Conservation (phyloP, 2,329 filamentous ascomycete species). For the Penicillium sp. region DNA sequence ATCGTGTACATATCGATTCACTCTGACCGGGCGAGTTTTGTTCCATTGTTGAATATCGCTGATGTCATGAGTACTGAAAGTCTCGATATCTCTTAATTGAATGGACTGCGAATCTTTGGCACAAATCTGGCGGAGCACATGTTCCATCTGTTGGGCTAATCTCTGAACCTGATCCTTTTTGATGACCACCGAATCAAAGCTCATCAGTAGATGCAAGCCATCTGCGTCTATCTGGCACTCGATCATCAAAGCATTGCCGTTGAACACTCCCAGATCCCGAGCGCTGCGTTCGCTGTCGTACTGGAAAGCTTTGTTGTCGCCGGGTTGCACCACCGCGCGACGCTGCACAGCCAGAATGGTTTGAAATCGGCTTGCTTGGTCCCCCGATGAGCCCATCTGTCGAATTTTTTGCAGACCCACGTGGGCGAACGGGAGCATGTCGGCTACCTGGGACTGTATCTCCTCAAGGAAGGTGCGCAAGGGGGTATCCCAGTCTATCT, state of each 20-base stretch:
- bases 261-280: not conserved
- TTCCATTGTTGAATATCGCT: not conserved
- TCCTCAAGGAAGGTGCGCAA: not conserved
- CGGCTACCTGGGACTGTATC: not conserved
- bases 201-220: not conserved
- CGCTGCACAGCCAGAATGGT: not conserved
- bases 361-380: not conserved
- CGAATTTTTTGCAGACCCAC: not conserved
- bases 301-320: not conserved
- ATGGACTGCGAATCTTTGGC: not conserved
- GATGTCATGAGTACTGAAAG: not conserved
- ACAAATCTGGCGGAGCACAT: not conserved
- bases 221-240: not conserved
- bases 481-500: not conserved
- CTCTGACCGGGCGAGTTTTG: too few species aligned
- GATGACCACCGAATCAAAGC: not conserved
- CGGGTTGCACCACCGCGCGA: not conserved
- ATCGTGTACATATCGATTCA: not conserved
- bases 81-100: not conserved
- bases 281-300: not conserved
- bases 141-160: not conserved
- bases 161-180: not conserved
- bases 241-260: not conserved
- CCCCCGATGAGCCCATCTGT: not conserved
- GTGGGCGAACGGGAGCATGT: not conserved